Evolutionary conservation across 1,284 basidiomycete genomes (phyloP), one percentile per base, ranked within the genome.

Genomic region (Sporisorium exsertum): DNA sequence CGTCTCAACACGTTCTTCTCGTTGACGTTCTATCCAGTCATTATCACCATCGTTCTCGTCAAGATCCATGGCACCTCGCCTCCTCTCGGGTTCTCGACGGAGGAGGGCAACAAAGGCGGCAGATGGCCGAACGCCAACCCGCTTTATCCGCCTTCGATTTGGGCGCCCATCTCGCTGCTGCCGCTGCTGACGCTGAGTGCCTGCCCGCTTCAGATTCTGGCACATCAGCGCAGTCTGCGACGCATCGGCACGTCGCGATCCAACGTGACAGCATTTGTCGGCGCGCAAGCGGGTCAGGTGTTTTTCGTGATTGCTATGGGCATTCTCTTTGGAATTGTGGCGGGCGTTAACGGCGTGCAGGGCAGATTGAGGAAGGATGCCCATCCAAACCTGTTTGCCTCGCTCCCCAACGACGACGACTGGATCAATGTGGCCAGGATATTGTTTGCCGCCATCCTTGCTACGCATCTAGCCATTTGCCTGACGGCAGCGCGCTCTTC

Each of bases 101-200:
- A 24, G 12, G 26, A 3, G 20, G 20, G 13, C 16, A 32, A n/a
- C 27, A 45, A 37, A 9, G 50, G 16, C 26, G 35, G 27, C 18
- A 29, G 42, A 26, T 63, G 57, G 57, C 76, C 78, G 10, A 75
- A 77, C 35, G 47, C 52, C 32, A 77, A 80, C 18, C 79, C 78
- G 6, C 20, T 77, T 2, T 29, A 77, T 37, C 72, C 79, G 5
- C 78, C 78, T 9, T 80, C 79, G 29, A 69, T 81, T 15, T 84
- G 83, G 83, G 82, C 80, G 1, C 81, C 82, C 33, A 79, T 77
- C 45, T 82, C 82, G n/a, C 70, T 85, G 43, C 64, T 85, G 45
- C 83, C 83, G 0, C 61, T 85, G 24, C 58, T 85, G 26, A 79
- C 80, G 40, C 72, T 85, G 6, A 82, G 80, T 27, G 74, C 79